Evolutionary conservation across 768 basidiomycete genomes (phyloP).

Genomic region (Leucocoprinus sp.): DNA sequence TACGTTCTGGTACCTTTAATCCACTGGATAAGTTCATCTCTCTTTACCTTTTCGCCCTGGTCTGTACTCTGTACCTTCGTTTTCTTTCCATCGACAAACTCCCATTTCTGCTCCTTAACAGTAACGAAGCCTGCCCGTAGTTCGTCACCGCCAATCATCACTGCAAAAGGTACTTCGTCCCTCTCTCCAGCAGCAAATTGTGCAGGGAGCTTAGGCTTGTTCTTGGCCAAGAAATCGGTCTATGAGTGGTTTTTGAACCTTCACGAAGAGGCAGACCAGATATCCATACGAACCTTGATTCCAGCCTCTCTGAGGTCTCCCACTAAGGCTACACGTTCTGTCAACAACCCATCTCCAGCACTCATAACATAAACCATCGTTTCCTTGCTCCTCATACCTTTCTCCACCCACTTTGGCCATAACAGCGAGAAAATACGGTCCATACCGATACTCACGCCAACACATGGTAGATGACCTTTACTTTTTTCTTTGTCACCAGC

Average conservation of each 20-base stretch:
- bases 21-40: constrained; percentile 56
- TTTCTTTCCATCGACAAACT: constrained; percentile 66
- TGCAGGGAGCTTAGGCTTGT: constrained; percentile 77
- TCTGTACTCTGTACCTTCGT: constrained; percentile 52
- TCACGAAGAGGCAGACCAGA: neutral
- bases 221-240: constrained; percentile 91
- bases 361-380: constrained; percentile 93
- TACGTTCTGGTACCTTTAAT: constrained; percentile 43
- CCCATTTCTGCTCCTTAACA: constrained; percentile 89
- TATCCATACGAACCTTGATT: constrained; percentile 57
- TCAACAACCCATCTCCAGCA: constrained; percentile 80
- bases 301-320: constrained; percentile 78
- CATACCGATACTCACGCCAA: constrained; percentile 88
- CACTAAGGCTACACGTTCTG: constrained; percentile 79
- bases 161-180: constrained; percentile 88
- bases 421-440: constrained; percentile 90
- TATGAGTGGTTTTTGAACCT: constrained; percentile 20
- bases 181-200: constrained; percentile 89
- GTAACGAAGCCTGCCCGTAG: constrained; percentile 75
- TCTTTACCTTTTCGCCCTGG: constrained; percentile 57
- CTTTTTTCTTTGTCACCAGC: constrained; percentile 57
- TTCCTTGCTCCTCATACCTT: constrained; percentile 74
- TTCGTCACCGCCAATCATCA: constrained; percentile 88
- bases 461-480: constrained; percentile 66
- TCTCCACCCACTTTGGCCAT: constrained; percentile 79